Conservation (phyloP, 1,139 yeast genomes). For the Nakaseomyces glabratus region DNA sequence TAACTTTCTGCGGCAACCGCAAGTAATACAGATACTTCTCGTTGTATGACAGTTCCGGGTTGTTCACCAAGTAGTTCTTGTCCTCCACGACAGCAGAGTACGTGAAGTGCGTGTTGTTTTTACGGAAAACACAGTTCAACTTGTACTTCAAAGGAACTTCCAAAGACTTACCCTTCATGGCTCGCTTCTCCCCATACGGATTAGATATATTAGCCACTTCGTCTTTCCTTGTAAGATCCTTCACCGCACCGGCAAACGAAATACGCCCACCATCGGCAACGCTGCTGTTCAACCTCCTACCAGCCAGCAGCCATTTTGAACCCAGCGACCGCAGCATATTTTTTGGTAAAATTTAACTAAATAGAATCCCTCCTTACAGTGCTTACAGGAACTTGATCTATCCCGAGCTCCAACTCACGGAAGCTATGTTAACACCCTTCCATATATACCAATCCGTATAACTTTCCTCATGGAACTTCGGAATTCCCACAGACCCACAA, state of each 20-base stretch:
- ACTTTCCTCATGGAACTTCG: no score
- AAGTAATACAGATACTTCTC: slow-evolving; percentile 71
- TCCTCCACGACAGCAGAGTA: slow-evolving; percentile 67
- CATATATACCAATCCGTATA: no score
- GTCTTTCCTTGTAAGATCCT: slow-evolving; percentile 2
- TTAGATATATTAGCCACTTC: slow-evolving; percentile 6
- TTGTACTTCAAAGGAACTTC: slow-evolving; percentile 45
- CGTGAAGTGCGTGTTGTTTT: slow-evolving; percentile 76
- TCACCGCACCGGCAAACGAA: slow-evolving; percentile 4
- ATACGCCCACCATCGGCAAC: background rate
- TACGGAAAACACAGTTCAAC: slow-evolving; percentile 65
- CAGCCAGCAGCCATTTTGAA: no score
- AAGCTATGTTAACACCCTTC: no score
- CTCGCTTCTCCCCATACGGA: slow-evolving; percentile 8
- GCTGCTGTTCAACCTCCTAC: slow-evolving; percentile 1
- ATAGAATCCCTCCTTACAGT: no score
- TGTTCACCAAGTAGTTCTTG: slow-evolving; percentile 47
- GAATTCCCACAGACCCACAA: no score
- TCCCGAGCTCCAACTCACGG: no score
- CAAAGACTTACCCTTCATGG: slow-evolving; percentile 9
- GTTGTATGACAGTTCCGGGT: slow-evolving; percentile 52
- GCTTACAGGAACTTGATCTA: no score
- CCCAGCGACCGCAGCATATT: no score
- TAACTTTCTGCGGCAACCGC: slow-evolving; percentile 70
- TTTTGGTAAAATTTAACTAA: no score